Base-by-base conservation (phyloP, 2,329 filamentous ascomycete species). In the Lachnellula arida region DNA sequence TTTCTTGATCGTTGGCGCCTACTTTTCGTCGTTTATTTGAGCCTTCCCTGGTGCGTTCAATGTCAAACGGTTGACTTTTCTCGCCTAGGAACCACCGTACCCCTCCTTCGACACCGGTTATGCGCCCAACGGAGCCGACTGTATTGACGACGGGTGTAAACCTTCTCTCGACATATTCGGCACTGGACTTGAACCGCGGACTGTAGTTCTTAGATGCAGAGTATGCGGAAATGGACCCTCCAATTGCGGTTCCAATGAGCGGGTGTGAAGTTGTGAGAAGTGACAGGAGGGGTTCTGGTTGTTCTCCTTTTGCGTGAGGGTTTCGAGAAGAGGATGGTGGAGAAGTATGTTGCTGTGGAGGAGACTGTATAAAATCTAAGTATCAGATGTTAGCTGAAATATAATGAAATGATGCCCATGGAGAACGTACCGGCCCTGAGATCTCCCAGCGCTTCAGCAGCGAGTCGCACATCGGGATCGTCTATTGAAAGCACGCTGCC, bases 181-280 rank as follows among this genome's bases (percentile, higher is more conserved):
- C 93, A 58, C 91, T 84, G n/a, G 89, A 88, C 71, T 89, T 91
- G 69, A 97, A 90, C 2, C 88, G 82, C 0, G 93, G 91, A 1
- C 91, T 95, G 67, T 93, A 95, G 63, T 92, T 90, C 73, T 97
- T 97, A 11, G 89, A 91, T 2, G 82, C 86, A 28, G 88, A 87
- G 70, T 97, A 97, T 1, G 89, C 90, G 1, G 88, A 91, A 7
- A 93, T 81, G 0, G 91, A 93, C 51, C 87, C 86, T 63, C 89
- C 90, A 64, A 96, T 92, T 0, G 91, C 91, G 28, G 85, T 90
- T 9, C 89, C 91, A 15, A 97, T 81, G 59, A 95, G 78, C 0
- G 93, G 93, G 68, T 97, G 91, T 1, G 89, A 89, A 2, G 90
- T 92, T 0, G 91, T 95, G 22, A 97, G 81, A 1, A 97, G 82